Percentiles rank a stretch among this genome's conserved stretches.
These are phyloP conservation scores for Trichosporon sp. DNA, from an alignment of 1,284 basidiomycete species.

Conservation along the genomic window DNA sequence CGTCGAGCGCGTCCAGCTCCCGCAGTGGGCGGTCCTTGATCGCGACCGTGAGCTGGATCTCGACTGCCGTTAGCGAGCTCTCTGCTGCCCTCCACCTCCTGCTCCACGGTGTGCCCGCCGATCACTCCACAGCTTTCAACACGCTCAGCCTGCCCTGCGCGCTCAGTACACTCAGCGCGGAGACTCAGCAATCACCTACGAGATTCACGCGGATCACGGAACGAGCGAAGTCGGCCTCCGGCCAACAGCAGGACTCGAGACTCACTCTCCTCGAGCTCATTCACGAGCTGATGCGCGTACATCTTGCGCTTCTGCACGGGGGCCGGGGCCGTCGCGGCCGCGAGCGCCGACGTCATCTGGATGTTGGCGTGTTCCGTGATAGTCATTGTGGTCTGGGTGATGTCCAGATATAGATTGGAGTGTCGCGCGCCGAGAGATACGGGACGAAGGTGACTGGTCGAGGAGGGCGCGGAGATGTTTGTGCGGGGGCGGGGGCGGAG, in stretches of 20 bases:
- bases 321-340: neutral
- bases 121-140: no score
- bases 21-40: neutral
- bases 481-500: neutral
- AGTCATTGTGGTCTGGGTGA: neutral
- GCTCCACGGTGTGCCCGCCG: no score
- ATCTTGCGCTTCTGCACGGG: neutral
- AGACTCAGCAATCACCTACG: no score
- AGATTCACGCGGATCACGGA: no score
- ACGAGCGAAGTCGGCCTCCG: no score
- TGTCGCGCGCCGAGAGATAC: no score
- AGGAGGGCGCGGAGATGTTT: neutral
- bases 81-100: neutral
- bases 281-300: neutral
- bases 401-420: no score
- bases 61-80: neutral
- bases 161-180: no score
- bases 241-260: neutral
- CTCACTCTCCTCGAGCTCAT: constrained; percentile 1
- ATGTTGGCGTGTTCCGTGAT: neutral
- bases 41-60: neutral
- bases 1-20: neutral
- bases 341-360: neutral
- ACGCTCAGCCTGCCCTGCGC: no score
- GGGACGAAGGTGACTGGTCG: no score